phyloP scores from a whole-genome alignment of 768 basidiomycete species.

The Lentinula raphanica region DNA sequence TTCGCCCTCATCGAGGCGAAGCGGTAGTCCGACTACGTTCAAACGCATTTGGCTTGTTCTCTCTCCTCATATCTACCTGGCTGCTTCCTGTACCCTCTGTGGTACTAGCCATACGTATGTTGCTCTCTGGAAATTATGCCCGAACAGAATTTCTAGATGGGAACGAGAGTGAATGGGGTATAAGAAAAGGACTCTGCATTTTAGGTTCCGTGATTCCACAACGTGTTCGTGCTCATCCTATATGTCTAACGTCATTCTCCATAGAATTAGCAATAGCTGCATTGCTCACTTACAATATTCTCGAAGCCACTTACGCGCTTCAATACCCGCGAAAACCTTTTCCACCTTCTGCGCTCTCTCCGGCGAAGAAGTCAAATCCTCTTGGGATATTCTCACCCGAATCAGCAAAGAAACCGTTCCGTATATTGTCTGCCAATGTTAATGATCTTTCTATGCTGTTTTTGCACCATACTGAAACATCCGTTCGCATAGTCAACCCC shows the following conservation, averaged over 20 bases:
- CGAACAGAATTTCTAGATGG: neutral
- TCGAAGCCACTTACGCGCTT: slow-evolving; percentile 5
- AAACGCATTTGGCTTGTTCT: neutral
- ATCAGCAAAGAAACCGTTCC: slow-evolving; percentile 2
- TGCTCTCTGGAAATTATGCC: neutral
- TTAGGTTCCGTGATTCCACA: neutral
- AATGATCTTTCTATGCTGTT: neutral
- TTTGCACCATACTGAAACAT: neutral
- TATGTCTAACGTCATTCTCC: neutral
- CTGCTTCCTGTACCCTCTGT: slow-evolving; percentile 3
- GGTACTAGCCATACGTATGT: neutral
- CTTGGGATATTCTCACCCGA: neutral
- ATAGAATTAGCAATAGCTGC: neutral
- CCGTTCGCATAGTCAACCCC: neutral
- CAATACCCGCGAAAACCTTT: neutral
- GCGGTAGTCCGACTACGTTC: slow-evolving; percentile 1
- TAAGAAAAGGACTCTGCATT: neutral
- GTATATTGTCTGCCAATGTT: slow-evolving; percentile 3
- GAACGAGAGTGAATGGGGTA: neutral
- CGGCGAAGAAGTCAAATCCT: neutral
- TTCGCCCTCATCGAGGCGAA: slow-evolving; percentile 3
- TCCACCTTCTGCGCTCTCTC: neutral
- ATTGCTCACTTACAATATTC: neutral
- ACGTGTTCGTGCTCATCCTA: neutral
- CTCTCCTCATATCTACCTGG: slow-evolving; percentile 4